These are phyloP conservation scores for Eucalyptus tenuipes DNA, from an alignment of 345 rosid species.

Conservation along the genomic window DNA sequence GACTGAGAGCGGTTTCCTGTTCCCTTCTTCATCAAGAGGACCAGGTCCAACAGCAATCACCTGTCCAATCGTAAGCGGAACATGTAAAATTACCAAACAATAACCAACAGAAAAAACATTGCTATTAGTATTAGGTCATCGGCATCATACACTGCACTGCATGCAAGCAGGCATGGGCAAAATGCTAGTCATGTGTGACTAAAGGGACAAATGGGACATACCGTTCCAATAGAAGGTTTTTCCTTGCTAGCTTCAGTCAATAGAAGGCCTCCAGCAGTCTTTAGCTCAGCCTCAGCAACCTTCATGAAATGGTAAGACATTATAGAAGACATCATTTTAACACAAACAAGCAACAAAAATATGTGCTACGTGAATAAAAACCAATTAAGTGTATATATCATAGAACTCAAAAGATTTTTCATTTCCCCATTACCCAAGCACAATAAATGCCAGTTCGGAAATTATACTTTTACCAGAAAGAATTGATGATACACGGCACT, in stretches of 20 bases:
- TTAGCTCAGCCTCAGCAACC: constrained; percentile 91
- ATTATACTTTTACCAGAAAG: neutral
- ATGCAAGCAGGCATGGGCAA: neutral
- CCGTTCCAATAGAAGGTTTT: constrained; percentile 87
- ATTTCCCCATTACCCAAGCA: neutral
- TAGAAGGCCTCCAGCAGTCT: constrained; percentile 90
- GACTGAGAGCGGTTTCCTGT: constrained; percentile 28
- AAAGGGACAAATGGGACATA: constrained; percentile 3
- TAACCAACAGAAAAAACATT: neutral
- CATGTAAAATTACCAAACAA: neutral
- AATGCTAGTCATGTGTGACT: neutral
- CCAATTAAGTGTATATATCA: neutral
- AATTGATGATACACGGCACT: neutral
- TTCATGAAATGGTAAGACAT: constrained; percentile 4
- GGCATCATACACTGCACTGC: neutral
- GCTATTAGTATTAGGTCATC: neutral
- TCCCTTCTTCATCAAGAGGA: constrained; percentile 74
- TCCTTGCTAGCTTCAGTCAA: constrained; percentile 81
- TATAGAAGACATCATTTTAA: neutral
- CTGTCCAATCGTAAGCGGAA: constrained; percentile 14
- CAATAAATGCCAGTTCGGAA: neutral
- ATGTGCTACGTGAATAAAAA: neutral
- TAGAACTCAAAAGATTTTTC: neutral
- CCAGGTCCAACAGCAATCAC: constrained; percentile 86
- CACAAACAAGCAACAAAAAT: neutral